Evolutionary conservation across 1,284 basidiomycete genomes (phyloP), one percentile per base, ranked within the genome.

Genomic region (Boletus sp.): DNA sequence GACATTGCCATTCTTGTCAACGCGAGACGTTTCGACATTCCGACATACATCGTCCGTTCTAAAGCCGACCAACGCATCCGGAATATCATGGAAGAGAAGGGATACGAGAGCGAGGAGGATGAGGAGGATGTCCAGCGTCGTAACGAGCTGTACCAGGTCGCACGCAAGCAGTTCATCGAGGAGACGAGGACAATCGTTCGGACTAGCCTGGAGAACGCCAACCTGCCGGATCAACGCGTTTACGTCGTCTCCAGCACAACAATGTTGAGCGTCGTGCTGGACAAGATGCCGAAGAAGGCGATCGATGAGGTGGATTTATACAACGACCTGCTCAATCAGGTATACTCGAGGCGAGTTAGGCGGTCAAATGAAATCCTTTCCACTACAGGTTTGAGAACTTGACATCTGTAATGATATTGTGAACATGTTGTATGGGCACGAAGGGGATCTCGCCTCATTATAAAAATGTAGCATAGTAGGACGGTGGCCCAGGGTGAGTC

Each of bases 41-140:
- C 66, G 3, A 69, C 66, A 0, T 69, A 69, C 37, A 68, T 68
- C 35, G 63, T 68, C 11, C 67, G 66, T 1, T 70, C 66, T 6
- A 68, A 68, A 31, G 66, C 66, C 2, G 66, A 68, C n/a, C 67
- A 68, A 23, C 67, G 64, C 46, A 68, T 71, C 35, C 56, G 50
- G 16, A 68, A 68, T 16, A 14, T 63, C 47, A 65, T 69, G 68
- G 59, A 4, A 23, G 58, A 68, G 2, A 67, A 62, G 64, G 67
- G 60, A 2, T 62, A 65, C n/a, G 64, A 67, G 19, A 64, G 58
- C n/a, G 64, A 68, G 2, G 64, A 37, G 9, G 64, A 68, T 11
- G 60, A 67, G 1, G 64, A 68, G 44, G 62, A 63, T 27, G 4
- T 49, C 1, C 43, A 50, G 7, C 60, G 53, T 35, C 62, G 65